Base-by-base conservation (phyloP, 768 basidiomycete genomes). In the Russula olivacea region DNA sequence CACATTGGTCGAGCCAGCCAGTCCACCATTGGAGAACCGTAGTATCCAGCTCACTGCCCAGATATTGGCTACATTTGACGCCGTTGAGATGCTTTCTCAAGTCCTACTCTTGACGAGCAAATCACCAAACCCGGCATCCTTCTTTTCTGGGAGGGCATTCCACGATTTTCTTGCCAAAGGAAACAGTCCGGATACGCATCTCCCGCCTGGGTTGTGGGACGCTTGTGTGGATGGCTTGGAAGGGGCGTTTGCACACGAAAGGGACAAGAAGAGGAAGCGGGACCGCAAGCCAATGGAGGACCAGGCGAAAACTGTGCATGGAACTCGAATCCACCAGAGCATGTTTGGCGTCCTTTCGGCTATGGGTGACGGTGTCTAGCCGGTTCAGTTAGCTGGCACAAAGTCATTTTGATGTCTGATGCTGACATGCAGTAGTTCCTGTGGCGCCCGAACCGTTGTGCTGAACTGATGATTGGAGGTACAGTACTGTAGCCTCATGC, bases 11-110 rank as follows among this genome's bases (percentile, higher is more conserved):
- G 67, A 59, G 71, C 58, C 61, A 4, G 49, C 61, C 30, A 64
- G 59, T 0, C 78, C 81, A 6, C 76, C 77, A 0, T 74, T 86
- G 25, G 71, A 73, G 21, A 83, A 88, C 69, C 78, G 88, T 6
- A 81, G 84, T 68, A 74, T 90, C 48, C 89, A 91, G 68, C 77
- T 91, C 17, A 76, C 78, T 55, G 87, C 88, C 0, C 89, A 93
- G 67, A 69, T 81, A 14, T 72, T 84, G 4, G 77, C 79, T 70
- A 80, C 87, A 5, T 68, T 85, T 7, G 86, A 89, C 62, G 77
- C 79, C 38, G 76, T 89, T 49, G 80, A 81, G 30, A 78, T 83
- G 50, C 76, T 93, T 19, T 76, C 82, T 0, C 83, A 91, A 67
- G 78, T 81, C 15, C 73, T 92, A 43, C 75, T 89, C 10, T 74